Evolutionary conservation across 1,284 basidiomycete genomes (phyloP).

Genomic region (Naganishia sp.): DNA sequence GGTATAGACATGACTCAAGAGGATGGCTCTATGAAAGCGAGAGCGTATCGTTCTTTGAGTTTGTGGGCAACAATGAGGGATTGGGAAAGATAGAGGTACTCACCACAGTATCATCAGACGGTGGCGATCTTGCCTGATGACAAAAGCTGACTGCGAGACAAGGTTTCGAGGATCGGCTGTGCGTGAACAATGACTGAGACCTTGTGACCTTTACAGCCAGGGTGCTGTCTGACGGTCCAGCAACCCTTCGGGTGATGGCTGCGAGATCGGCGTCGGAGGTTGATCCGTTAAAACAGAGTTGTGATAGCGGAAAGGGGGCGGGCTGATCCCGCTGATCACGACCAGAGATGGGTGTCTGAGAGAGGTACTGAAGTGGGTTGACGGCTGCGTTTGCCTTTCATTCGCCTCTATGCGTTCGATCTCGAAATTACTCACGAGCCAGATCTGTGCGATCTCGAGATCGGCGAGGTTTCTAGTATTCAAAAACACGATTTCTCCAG

Average conservation of each 20-base stretch:
- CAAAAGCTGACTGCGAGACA: background rate
- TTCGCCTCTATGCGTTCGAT: background rate
- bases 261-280: background rate
- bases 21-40: background rate
- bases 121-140: no score
- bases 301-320: background rate
- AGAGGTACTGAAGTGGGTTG: background rate
- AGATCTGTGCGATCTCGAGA: conserved; percentile 3
- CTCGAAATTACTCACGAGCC: background rate
- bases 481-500: no score
- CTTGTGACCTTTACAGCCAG: background rate
- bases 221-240: background rate
- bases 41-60: background rate
- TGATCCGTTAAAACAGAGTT: background rate
- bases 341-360: background rate
- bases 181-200: no score
- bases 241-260: background rate
- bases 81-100: background rate
- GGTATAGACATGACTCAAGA: conserved; percentile 7
- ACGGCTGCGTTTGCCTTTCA: conserved; percentile 3
- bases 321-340: background rate
- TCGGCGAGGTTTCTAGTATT: background rate
- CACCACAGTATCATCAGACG: no score
- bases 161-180: background rate
- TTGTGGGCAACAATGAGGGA: background rate